A percentile compares a stretch with the other conserved stretches of the same genome.
Conservation (phyloP, 192 early-diverging fungal genomes). For the Lunasporangiospora selenospora region DNA sequence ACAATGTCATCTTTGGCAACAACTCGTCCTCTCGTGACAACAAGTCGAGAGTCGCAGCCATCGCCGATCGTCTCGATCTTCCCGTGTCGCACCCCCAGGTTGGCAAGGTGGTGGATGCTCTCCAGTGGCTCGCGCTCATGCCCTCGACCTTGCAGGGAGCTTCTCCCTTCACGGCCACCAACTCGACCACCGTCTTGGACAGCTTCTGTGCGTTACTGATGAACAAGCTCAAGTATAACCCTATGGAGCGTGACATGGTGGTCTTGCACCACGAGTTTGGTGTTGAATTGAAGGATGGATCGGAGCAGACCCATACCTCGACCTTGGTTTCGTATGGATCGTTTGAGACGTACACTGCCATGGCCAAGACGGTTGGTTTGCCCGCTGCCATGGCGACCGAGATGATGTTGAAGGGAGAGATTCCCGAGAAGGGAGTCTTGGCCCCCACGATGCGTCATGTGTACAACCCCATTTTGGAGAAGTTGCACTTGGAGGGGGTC, state of each 20-base stretch:
- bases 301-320: slow-evolving; percentile 67
- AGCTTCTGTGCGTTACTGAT: slow-evolving; percentile 85
- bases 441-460: slow-evolving; percentile 73
- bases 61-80: slow-evolving; percentile 50
- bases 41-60: slow-evolving; percentile 24
- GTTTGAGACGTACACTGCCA: slow-evolving; percentile 71
- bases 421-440: slow-evolving; percentile 67
- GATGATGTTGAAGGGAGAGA: slow-evolving; percentile 59
- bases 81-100: slow-evolving; percentile 51
- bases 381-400: slow-evolving; percentile 81
- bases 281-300: slow-evolving; percentile 70
- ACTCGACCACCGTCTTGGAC: slow-evolving; percentile 73
- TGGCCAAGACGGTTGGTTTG: slow-evolving; percentile 85
- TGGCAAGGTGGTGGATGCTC: slow-evolving; percentile 57
- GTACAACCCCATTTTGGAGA: slow-evolving; percentile 74
- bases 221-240: slow-evolving; percentile 74
- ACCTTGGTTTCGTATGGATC: slow-evolving; percentile 73
- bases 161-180: slow-evolving; percentile 27
- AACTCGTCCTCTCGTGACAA: slow-evolving; percentile 12
- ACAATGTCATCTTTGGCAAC: slow-evolving; percentile 47
- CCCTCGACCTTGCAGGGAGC: slow-evolving; percentile 5
- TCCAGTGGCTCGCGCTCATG: slow-evolving; percentile 60
- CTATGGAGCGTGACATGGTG: slow-evolving; percentile 91
- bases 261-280: slow-evolving; percentile 96
- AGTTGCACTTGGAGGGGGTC: slow-evolving; percentile 68